Conservation (phyloP, 495 filamentous ascomycete genomes). For the Xylaria venustula region DNA sequence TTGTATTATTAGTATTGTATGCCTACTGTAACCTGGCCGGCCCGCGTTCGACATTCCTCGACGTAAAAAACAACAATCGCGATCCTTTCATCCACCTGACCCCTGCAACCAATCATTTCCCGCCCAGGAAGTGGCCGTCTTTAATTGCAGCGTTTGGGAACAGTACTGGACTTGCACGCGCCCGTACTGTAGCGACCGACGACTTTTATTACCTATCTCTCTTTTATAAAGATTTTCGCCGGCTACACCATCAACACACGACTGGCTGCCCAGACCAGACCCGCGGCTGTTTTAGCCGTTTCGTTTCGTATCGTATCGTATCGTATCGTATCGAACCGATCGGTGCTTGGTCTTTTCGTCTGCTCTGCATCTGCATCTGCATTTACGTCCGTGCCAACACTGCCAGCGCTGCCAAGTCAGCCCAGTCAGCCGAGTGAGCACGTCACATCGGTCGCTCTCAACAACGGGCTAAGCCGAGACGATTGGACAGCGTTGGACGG, state of each 20-base stretch:
- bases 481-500: background rate
- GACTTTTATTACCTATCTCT: no score
- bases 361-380: background rate
- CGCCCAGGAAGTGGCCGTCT: background rate
- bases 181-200: background rate
- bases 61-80: background rate
- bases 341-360: background rate
- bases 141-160: background rate
- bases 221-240: background rate
- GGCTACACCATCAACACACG: no score
- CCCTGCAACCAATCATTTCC: background rate
- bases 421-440: background rate
- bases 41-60: background rate
- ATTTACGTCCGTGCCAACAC: background rate
- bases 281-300: no score
- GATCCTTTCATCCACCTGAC: background rate
- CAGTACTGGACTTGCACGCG: background rate
- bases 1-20: background rate
- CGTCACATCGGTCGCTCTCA: slow-evolving; percentile 1
- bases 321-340: no score
- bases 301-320: no score
- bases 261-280: background rate
- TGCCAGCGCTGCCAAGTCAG: background rate
- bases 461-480: background rate
- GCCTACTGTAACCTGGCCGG: no score